Evolutionary conservation across 1,284 basidiomycete genomes (phyloP).

Genomic region (Thecaphora thlaspeos): DNA sequence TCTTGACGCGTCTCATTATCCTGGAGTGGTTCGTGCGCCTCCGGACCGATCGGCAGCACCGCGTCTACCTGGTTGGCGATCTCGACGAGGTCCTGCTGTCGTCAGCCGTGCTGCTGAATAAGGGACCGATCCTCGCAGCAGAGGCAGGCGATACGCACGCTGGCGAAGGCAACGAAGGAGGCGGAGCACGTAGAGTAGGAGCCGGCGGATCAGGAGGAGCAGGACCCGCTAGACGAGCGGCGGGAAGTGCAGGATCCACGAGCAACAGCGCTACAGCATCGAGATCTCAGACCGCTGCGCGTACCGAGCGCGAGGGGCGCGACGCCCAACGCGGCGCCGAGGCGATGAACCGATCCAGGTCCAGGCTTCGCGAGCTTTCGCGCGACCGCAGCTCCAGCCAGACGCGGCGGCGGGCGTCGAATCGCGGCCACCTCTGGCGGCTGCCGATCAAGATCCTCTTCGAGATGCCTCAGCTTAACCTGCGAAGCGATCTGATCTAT

Average conservation of each 20-base stretch:
- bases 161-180: not conserved
- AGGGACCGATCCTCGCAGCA: slow-evolving; percentile 12
- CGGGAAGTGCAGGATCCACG: no score
- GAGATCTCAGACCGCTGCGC: not conserved
- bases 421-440: slow-evolving; percentile 66
- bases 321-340: slow-evolving; percentile 25
- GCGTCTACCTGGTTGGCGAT: slow-evolving; percentile 69
- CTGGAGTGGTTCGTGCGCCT: slow-evolving; percentile 87
- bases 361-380: slow-evolving; percentile 30
- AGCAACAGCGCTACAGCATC: not conserved
- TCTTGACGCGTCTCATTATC: slow-evolving; percentile 66
- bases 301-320: slow-evolving; percentile 24
- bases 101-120: slow-evolving; percentile 20
- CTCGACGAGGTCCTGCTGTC: slow-evolving; percentile 58
- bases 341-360: slow-evolving; percentile 16
- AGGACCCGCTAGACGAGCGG: no score
- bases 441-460: slow-evolving; percentile 75
- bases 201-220: no score
- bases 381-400: slow-evolving; percentile 63
- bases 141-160: not conserved
- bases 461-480: slow-evolving; percentile 60
- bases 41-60: slow-evolving; percentile 86
- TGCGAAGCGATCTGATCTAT: slow-evolving; percentile 62
- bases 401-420: slow-evolving; percentile 7
- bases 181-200: no score